Conservation (phyloP, 2,329 filamentous ascomycete genomes). For the Magnaporthiopsis incrustans region DNA sequence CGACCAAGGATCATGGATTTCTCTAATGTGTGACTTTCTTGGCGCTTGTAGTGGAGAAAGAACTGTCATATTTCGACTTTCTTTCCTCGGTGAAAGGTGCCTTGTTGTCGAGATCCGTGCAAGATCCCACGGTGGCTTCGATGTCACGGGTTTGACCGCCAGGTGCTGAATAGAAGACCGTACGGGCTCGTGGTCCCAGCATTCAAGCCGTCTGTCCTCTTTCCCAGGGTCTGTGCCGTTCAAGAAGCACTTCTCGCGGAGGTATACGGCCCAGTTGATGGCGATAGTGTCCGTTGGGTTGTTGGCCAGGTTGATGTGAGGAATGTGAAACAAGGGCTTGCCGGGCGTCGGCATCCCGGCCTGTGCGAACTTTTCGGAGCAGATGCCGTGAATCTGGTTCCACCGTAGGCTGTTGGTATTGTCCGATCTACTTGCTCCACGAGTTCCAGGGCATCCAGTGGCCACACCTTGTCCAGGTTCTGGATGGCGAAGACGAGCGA, state of each 20-base stretch:
- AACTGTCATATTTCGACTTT: background rate
- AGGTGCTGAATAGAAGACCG: background rate
- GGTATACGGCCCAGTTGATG: background rate
- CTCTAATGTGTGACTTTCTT: background rate
- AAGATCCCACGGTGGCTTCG: background rate
- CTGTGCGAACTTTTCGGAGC: background rate
- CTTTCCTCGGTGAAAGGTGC: conserved; percentile 1
- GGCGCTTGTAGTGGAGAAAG: background rate
- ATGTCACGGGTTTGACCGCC: background rate
- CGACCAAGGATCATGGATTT: background rate
- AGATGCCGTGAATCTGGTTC: too few relatives aligned
- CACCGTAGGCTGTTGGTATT: too few relatives aligned
- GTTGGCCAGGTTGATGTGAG: background rate
- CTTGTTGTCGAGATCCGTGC: background rate
- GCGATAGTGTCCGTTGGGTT: background rate
- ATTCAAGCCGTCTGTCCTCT: background rate
- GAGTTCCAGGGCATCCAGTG: too few relatives aligned
- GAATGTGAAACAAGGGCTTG: background rate
- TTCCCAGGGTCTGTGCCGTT: background rate
- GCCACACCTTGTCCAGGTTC: too few relatives aligned
- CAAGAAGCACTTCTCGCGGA: background rate
- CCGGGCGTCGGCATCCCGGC: background rate
- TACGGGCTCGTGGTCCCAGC: background rate
- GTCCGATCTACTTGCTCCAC: too few relatives aligned
- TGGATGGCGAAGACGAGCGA: too few relatives aligned